These are phyloP conservation scores for Colletotrichum karsti DNA, from an alignment of 2,329 filamentous ascomycete genomes.

Conservation along the genomic window DNA sequence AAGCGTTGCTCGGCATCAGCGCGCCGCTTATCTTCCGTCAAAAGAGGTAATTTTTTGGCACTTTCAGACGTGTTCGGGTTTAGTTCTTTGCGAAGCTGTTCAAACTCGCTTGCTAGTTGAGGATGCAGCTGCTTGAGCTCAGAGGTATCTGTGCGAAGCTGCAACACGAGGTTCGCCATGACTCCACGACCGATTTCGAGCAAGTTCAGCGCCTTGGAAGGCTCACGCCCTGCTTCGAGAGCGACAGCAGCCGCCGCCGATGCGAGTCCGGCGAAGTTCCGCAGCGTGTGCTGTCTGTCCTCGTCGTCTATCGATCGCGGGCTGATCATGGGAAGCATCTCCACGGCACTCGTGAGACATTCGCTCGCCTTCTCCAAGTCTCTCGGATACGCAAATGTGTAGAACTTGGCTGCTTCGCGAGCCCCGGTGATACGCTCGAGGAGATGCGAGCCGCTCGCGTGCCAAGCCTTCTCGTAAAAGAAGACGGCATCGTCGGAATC, in stretches of 20 bases:
- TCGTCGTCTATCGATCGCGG: neutral
- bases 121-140: neutral
- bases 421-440: too few relatives aligned
- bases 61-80: too few relatives aligned
- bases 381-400: too few relatives aligned
- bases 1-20: neutral
- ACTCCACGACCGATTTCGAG: conserved; percentile 39
- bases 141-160: conserved; percentile 31
- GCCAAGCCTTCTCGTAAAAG: neutral
- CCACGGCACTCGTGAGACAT: neutral
- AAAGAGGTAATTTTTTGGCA: too few relatives aligned
- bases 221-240: conserved; percentile 18
- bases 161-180: conserved; percentile 30
- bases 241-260: conserved; percentile 33
- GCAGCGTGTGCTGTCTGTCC: conserved; percentile 34
- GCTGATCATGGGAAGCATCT: neutral
- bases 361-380: too few relatives aligned
- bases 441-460: too few relatives aligned
- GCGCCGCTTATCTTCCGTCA: too few relatives aligned
- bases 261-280: conserved; percentile 26
- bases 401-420: too few relatives aligned
- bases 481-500: neutral
- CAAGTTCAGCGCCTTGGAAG: conserved; percentile 26
- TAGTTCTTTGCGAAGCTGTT: neutral
- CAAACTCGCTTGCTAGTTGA: neutral